Evolutionary conservation across 768 basidiomycete species (phyloP), one percentile per base, ranked within the genome.

Genomic region (Lepiota venenata): DNA sequence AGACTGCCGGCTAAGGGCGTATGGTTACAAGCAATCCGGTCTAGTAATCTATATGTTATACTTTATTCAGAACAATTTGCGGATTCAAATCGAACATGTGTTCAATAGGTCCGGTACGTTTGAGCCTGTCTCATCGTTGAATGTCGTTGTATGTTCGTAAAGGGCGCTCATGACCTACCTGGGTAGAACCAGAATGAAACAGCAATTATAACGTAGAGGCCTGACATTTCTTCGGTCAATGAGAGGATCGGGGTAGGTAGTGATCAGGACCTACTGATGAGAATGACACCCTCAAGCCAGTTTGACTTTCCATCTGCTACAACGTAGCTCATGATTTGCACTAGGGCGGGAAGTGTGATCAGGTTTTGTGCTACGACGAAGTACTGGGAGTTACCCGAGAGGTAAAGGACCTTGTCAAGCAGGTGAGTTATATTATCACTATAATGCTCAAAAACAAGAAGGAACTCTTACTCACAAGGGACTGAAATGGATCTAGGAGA

Each of bases 271-370:
- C 55, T 68, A 67, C 85, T 83, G 53, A 91, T 81, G n/a, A 92
- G 76, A 52, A 91, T 84, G 61, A 84, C 69, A 20, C 91, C 92
- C 68, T 96, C 93, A n/a, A 97, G 75, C 75, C 93, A 97, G 67
- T 95, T 96, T 25, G 87, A 90, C 64, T 84, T 88, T 11, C 93
- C 93, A 60, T 97, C 95, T 46, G 83, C 80, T 4, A 95, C 81
- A 18, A 87, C 85, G 63, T 90, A 91, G 63, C 88, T 91, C 69
- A 96, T 91, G 3, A 90, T 89, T 60, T 91, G 72, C 12, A 91
- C 86, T 87, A 54, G 1, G 20, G 7, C n/a, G 40, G 15, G 14
- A 27, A 2, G 32, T 15, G 38, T 11, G 46, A 40, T 45, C n/a
- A 47, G 20, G 9, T 51, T 29, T 8, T 37, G 12, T 20, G 40